phyloP scores from a whole-genome alignment of 495 filamentous ascomycete species.

The Cudoniella acicularis region DNA sequence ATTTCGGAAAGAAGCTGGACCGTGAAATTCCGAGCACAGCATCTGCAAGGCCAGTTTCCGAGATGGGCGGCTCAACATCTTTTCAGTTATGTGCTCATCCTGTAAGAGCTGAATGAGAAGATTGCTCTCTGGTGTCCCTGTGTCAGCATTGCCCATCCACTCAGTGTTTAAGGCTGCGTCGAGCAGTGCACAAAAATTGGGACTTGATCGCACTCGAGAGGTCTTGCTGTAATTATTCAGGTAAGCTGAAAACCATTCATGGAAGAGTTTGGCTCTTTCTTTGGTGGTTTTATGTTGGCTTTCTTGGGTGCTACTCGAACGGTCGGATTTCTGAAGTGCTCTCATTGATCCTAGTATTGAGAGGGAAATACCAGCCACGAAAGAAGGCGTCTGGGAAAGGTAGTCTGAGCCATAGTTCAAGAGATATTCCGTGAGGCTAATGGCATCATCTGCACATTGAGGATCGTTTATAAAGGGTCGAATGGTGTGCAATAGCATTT shows the following conservation, averaged over 20 bases:
- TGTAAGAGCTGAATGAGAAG: conserved; percentile 70
- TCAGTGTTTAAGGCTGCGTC: conserved; percentile 57
- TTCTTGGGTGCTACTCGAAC: conserved; percentile 70
- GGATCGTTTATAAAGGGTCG: conserved; percentile 73
- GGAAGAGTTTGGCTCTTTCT: conserved; percentile 60
- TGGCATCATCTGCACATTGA: conserved; percentile 86
- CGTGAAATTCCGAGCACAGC: conserved; percentile 67
- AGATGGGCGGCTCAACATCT: conserved; percentile 64
- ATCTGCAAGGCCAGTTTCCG: conserved; percentile 68
- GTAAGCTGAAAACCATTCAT: conserved; percentile 62
- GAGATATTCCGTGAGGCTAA: conserved; percentile 85
- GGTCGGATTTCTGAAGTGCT: conserved; percentile 63
- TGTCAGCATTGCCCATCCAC: conserved; percentile 54
- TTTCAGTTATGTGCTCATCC: conserved; percentile 57
- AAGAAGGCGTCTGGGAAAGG: conserved; percentile 60
- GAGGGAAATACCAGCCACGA: conserved; percentile 73
- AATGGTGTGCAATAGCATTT: conserved; percentile 84
- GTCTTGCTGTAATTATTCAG: conserved; percentile 40
- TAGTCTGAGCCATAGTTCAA: conserved; percentile 64
- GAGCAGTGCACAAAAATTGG: conserved; percentile 61
- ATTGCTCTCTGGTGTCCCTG: conserved; percentile 62
- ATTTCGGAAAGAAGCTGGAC: conserved; percentile 46
- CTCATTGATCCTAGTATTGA: conserved; percentile 71
- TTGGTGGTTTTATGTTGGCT: conserved; percentile 68
- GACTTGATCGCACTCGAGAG: conserved; percentile 40